phyloP scores from a whole-genome alignment of 441 rosid species.

The Populus trichocarpa region DNA sequence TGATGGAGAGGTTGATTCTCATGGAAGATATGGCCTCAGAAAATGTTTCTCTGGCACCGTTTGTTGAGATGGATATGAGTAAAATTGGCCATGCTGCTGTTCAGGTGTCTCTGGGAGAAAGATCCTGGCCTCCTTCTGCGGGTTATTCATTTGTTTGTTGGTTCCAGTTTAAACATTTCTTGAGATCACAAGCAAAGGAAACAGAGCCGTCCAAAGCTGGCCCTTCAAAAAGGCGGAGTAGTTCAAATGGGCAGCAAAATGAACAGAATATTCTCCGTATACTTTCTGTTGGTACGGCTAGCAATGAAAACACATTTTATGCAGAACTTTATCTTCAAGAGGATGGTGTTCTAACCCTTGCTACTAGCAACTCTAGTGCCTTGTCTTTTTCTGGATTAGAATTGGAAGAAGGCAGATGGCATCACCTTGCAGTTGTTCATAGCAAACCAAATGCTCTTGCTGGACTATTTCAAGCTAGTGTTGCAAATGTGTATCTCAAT shows the following conservation, averaged over 20 bases:
- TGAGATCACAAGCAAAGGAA: slow-evolving; percentile 64
- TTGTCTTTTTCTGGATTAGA: slow-evolving; percentile 96
- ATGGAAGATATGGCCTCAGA: slow-evolving; percentile 79
- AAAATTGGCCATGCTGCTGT: slow-evolving; percentile 91
- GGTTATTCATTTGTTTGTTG: slow-evolving; percentile 98
- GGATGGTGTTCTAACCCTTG: slow-evolving; percentile 94
- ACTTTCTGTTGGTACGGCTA: slow-evolving; percentile 93
- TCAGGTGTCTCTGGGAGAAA: slow-evolving; percentile 97
- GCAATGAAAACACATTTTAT: slow-evolving; percentile 68
- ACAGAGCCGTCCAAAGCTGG: slow-evolving; percentile 56
- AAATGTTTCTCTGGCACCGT: slow-evolving; percentile 81
- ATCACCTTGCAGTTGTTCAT: slow-evolving; percentile 99
- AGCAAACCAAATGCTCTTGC: slow-evolving; percentile 99
- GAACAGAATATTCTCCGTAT: slow-evolving; percentile 72
- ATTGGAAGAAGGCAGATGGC: slow-evolving; percentile 98
- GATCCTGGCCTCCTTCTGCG: slow-evolving; percentile 99
- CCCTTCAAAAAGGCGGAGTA: slow-evolving; percentile 41
- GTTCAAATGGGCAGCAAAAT: slow-evolving; percentile 47
- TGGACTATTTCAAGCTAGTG: slow-evolving; percentile 99
- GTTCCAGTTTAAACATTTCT: slow-evolving; percentile 83
- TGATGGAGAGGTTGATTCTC: slow-evolving; percentile 88
- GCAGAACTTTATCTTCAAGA: slow-evolving; percentile 98
- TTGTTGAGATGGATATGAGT: slow-evolving; percentile 92
- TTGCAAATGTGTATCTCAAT: slow-evolving; percentile 95
- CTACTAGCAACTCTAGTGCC: slow-evolving; percentile 91